Conservation (phyloP, 345 rosid species). For the Cardamine resedifolia region DNA sequence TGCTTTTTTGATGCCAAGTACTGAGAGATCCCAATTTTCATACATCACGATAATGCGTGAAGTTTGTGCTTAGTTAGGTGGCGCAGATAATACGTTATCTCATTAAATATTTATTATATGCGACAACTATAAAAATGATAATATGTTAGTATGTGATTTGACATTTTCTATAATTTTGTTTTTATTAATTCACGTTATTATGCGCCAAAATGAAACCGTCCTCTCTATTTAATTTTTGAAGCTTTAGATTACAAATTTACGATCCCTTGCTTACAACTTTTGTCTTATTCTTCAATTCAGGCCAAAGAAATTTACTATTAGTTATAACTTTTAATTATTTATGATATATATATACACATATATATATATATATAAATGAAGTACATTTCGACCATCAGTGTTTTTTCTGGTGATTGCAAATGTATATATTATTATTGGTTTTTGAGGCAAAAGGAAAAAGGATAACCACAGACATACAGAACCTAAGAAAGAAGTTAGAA, state of each 20-base stretch:
- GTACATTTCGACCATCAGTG: neutral
- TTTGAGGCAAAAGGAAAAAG: too few species aligned
- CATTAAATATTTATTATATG: constrained; percentile 9
- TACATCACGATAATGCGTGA: constrained; percentile 31
- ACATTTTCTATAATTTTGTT: neutral
- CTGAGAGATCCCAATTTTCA: neutral
- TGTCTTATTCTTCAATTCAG: neutral
- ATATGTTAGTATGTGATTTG: constrained; percentile 19
- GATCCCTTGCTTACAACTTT: neutral
- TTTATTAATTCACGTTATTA: neutral
- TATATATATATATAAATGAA: too few species aligned
- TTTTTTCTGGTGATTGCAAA: neutral
- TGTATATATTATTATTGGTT: neutral
- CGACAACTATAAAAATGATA: neutral
- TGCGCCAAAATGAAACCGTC: neutral
- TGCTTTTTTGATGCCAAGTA: neutral
- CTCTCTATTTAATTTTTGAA: neutral
- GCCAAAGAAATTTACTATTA: neutral
- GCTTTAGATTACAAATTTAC: neutral
- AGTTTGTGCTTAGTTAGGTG: constrained; percentile 35
- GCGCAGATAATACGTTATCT: constrained; percentile 19
- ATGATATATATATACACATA: too few species aligned
- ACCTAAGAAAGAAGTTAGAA: neutral
- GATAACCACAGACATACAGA: neutral
- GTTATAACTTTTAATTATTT: neutral